These are phyloP conservation scores for Leishmania aethiopica DNA, from an alignment of 208 protist genomes.

Conservation along the genomic window DNA sequence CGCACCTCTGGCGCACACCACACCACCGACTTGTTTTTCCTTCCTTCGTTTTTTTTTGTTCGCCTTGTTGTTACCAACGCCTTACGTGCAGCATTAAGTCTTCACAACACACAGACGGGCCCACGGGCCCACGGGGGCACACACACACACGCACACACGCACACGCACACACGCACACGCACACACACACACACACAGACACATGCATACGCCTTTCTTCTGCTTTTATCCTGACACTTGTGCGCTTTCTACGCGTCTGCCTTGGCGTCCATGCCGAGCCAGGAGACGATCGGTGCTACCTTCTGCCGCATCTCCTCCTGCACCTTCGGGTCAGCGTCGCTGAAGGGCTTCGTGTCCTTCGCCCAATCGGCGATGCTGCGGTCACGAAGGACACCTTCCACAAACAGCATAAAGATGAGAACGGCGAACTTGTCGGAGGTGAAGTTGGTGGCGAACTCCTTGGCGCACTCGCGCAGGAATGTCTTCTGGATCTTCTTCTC, in stretches of 20 bases:
- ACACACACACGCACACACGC: too few species aligned
- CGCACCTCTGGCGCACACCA: neutral
- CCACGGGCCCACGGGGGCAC: too few species aligned
- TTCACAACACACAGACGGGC: neutral
- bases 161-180: neutral
- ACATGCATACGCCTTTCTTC: constrained; percentile 9
- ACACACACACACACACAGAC: neutral
- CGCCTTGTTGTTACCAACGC: neutral
- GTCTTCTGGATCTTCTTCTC: constrained; percentile 65
- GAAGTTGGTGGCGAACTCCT: constrained; percentile 40
- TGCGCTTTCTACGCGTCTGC: constrained; percentile 2
- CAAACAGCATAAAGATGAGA: constrained; percentile 78
- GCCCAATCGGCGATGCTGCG: constrained; percentile 60
- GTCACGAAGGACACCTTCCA: constrained; percentile 68
- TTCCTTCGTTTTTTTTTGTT: neutral
- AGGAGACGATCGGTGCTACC: constrained; percentile 51
- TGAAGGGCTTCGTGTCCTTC: constrained; percentile 25
- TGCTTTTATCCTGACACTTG: neutral
- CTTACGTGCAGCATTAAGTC: neutral
- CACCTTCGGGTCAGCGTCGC: constrained; percentile 26
- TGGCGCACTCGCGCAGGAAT: constrained; percentile 61
- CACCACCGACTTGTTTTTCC: neutral
- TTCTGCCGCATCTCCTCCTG: constrained; percentile 51
- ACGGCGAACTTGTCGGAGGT: constrained; percentile 63
- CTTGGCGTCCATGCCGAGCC: constrained; percentile 54